These are phyloP conservation scores for Leptomonas pyrrhocoris DNA, from an alignment of 208 protist species.

Conservation along the genomic window DNA sequence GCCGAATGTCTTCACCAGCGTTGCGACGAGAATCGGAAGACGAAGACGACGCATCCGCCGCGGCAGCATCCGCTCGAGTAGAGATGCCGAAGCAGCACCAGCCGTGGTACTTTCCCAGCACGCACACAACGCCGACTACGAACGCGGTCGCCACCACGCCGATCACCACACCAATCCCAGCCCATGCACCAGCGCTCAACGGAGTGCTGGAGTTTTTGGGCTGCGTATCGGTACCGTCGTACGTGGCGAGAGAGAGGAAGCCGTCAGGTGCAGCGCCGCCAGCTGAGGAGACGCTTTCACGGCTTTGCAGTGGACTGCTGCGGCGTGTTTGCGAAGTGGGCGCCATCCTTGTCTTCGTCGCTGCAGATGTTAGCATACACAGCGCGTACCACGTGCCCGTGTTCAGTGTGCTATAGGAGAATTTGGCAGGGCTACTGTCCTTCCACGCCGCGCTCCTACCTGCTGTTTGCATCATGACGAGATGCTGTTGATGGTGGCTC, in stretches of 20 bases:
- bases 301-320: neutral
- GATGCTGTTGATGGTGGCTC: neutral
- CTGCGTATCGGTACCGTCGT: neutral
- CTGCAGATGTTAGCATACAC: neutral
- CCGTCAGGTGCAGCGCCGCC: no score
- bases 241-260: no score
- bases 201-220: neutral
- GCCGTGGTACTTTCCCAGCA: neutral
- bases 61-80: neutral
- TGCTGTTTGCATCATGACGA: neutral
- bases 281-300: neutral
- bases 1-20: neutral
- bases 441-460: neutral
- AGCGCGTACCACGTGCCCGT: neutral
- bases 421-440: neutral
- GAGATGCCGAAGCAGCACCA: neutral
- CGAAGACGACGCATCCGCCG: neutral
- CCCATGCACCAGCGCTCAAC: constrained; percentile 7
- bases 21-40: neutral
- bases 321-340: neutral
- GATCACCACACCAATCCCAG: constrained; percentile 6
- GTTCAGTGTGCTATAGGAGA: neutral
- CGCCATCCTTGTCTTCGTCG: neutral
- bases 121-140: neutral
- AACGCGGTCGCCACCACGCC: neutral